A percentile compares a stretch with the other conserved stretches of the same genome.
Conservation (phyloP, 129 eudicot species). For the Smallanthus sonchifolius region DNA sequence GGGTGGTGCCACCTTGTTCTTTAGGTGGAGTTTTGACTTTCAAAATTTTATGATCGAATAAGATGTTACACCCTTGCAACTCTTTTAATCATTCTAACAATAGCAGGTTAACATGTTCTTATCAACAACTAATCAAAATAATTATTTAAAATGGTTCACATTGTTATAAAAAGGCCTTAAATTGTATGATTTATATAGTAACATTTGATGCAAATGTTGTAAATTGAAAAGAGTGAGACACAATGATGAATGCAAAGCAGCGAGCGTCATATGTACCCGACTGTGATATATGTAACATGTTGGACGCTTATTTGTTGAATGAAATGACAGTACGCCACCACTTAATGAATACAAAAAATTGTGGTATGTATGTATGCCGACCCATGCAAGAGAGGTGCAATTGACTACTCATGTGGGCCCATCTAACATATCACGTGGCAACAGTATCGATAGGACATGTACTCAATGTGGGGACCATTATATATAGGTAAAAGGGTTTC, state of each 20-base stretch:
- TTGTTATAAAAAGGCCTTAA: no score
- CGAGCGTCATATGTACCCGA: neutral
- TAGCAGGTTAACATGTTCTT: no score
- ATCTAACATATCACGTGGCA: slow-evolving; percentile 25
- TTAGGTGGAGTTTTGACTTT: no score
- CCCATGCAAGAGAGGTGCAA: slow-evolving; percentile 29
- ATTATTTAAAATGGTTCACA: no score
- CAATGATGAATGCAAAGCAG: neutral
- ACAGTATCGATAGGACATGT: slow-evolving; percentile 21
- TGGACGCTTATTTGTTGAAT: neutral
- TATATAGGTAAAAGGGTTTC: slow-evolving; percentile 19
- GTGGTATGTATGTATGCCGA: slow-evolving; percentile 32
- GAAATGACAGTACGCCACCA: slow-evolving; percentile 17
- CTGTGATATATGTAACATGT: neutral
- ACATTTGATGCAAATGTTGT: no score
- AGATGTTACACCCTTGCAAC: no score
- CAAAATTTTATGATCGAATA: no score
- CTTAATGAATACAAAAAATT: neutral
- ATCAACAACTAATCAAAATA: no score
- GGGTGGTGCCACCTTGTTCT: no score
- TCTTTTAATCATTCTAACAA: no score
- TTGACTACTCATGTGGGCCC: slow-evolving; percentile 26
- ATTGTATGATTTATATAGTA: no score
- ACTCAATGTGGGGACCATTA: slow-evolving; percentile 35
- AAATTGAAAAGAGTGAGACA: no score